Evolutionary conservation across 805 yeast species (phyloP).

Genomic region (Wickerhamomyces strasburgensis): DNA sequence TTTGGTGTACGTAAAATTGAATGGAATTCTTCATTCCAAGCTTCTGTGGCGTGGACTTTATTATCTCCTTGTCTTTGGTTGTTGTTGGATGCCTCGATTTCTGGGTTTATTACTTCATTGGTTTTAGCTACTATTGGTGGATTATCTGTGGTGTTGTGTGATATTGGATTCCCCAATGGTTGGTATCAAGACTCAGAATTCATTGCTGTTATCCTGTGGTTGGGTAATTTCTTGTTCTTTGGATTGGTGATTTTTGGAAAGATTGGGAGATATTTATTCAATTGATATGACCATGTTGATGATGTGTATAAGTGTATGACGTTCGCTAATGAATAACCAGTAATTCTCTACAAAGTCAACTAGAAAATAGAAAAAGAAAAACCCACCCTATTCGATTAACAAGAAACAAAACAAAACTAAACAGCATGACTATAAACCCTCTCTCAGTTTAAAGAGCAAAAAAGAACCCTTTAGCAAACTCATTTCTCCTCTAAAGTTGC

Average conservation of each 20-base stretch:
- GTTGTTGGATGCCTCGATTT: conserved; percentile 53
- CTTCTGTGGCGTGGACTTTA: conserved; percentile 56
- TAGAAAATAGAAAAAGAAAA: not conserved
- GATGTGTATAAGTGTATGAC: not conserved
- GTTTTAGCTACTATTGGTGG: conserved; percentile 24
- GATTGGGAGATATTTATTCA: conserved; percentile 52
- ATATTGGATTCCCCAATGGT: conserved; percentile 47
- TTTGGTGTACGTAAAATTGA: conserved; percentile 66
- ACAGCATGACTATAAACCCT: too few species aligned
- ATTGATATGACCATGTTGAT: conserved; percentile 1
- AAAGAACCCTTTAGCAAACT: too few species aligned
- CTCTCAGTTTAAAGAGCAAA: too few species aligned
- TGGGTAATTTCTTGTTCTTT: conserved; percentile 61
- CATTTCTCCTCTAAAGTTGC: conserved; percentile 20
- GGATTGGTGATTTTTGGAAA: conserved; percentile 66
- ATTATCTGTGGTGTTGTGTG: conserved; percentile 22
- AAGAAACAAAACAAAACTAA: too few species aligned
- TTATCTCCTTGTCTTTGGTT: conserved; percentile 65
- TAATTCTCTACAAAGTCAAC: not conserved
- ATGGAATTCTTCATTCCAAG: conserved; percentile 65
- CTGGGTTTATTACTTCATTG: conserved; percentile 41
- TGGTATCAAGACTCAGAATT: conserved; percentile 42
- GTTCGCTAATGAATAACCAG: too few species aligned
- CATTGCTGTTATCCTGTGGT: conserved; percentile 45
- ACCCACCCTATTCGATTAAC: too few species aligned